Conservation (phyloP, 2,329 filamentous ascomycete genomes). For the Didymella keratinophila region DNA sequence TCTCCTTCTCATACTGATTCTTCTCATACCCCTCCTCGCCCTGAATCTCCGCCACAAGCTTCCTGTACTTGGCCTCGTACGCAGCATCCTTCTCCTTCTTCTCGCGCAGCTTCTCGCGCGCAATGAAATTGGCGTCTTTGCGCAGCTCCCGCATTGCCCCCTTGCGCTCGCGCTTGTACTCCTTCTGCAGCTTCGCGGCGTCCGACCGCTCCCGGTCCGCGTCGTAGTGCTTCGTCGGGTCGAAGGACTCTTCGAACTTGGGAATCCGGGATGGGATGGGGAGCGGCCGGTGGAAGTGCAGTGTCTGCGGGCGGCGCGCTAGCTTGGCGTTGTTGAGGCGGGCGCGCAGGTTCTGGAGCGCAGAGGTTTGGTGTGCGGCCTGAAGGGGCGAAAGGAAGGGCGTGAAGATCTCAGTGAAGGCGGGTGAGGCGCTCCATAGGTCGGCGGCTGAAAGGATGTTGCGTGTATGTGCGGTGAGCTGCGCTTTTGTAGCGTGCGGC, state of each 20-base stretch:
- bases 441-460: constrained; percentile 74
- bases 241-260: constrained; percentile 96
- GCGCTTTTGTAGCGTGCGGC: constrained; percentile 50
- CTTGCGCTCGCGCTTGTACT: constrained; percentile 96
- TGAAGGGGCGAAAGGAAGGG: constrained; percentile 59
- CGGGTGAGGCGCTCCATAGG: constrained; percentile 74
- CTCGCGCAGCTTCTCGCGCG: constrained; percentile 84
- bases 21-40: constrained; percentile 86
- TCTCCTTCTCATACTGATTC: constrained; percentile 91
- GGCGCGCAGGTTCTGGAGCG: constrained; percentile 68
- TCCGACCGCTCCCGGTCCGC: constrained; percentile 90
- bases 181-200: constrained; percentile 80
- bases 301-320: constrained; percentile 77
- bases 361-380: constrained; percentile 47
- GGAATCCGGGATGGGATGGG: constrained; percentile 88
- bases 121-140: constrained; percentile 95
- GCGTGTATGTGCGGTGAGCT: constrained; percentile 68
- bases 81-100: constrained; percentile 94
- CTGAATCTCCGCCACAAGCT: constrained; percentile 92
- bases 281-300: constrained; percentile 88
- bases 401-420: constrained; percentile 81
- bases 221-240: constrained; percentile 96
- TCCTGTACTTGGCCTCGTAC: constrained; percentile 96
- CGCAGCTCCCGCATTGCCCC: constrained; percentile 91
- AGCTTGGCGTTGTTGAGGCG: constrained; percentile 69